A percentile compares a stretch with the other conserved stretches of the same genome.
phyloP scores from a whole-genome alignment of 2,329 filamentous ascomycete species.

The Chaetomiaceae sp. region DNA sequence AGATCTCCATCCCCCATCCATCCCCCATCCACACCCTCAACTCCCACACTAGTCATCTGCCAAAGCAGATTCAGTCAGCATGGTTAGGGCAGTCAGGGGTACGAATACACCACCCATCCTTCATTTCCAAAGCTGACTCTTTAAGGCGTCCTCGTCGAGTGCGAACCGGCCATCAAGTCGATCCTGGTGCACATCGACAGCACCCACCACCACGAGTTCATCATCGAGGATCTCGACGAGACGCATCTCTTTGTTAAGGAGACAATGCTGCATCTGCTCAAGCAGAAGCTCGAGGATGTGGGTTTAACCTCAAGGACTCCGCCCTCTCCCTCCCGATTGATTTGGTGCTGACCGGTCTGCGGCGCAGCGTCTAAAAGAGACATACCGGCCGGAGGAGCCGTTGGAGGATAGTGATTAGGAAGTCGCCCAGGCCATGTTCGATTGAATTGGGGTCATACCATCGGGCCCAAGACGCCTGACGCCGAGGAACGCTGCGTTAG shows the following conservation, averaged over 20 bases:
- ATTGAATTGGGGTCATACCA: too few relatives aligned
- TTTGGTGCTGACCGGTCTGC: slow-evolving; percentile 2
- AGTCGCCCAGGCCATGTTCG: too few relatives aligned
- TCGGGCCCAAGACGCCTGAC: too few relatives aligned
- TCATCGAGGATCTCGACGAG: slow-evolving; percentile 77
- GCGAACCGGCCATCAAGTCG: slow-evolving; percentile 82
- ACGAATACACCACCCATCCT: background rate
- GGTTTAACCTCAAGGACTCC: slow-evolving; percentile 25
- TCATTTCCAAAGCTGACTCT: background rate
- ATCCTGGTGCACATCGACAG: slow-evolving; percentile 75
- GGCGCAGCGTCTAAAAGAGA: slow-evolving; percentile 32
- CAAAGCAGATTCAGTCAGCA: background rate
- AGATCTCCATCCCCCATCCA: background rate
- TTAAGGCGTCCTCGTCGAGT: slow-evolving; percentile 69
- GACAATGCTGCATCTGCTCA: slow-evolving; percentile 64
- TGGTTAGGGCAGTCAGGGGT: slow-evolving; percentile 25
- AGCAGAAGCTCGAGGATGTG: slow-evolving; percentile 65
- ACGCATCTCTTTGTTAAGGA: slow-evolving; percentile 71
- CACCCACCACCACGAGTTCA: slow-evolving; percentile 60
- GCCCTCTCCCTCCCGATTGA: background rate
- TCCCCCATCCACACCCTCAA: background rate
- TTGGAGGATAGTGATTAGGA: slow-evolving; percentile 24
- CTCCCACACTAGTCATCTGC: background rate
- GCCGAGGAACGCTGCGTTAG: too few relatives aligned
- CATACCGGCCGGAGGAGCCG: slow-evolving; percentile 31